Evolutionary conservation across 1,284 basidiomycete genomes (phyloP).

Genomic region (Hemileia vastatrix): DNA sequence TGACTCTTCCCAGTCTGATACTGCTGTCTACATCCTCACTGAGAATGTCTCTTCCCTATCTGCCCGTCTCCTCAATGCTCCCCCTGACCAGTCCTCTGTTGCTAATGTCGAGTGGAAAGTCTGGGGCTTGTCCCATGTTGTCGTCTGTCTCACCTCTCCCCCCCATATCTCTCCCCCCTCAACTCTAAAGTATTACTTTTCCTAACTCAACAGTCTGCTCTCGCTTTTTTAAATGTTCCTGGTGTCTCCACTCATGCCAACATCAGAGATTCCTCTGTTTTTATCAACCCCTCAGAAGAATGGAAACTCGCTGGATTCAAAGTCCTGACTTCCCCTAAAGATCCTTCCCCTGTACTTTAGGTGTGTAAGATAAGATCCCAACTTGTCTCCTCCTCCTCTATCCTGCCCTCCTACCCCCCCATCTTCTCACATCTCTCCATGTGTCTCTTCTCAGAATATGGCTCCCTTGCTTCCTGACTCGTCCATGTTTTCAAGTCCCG

Average conservation of each 20-base stretch:
- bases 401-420: too few species aligned
- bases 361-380: too few species aligned
- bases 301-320: constrained; percentile 96
- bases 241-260: constrained; percentile 70
- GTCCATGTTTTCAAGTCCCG: constrained; percentile 55
- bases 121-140: constrained; percentile 88
- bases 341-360: constrained; percentile 65
- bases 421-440: too few species aligned
- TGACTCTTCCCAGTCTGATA: constrained; percentile 80
- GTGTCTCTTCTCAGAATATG: constrained; percentile 22
- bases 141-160: constrained; percentile 52
- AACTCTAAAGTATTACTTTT: constrained; percentile 8
- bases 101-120: constrained; percentile 69
- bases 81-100: constrained; percentile 19
- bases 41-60: constrained; percentile 75
- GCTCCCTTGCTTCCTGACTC: constrained; percentile 38
- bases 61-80: constrained; percentile 54
- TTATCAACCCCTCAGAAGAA: constrained; percentile 82
- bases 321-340: constrained; percentile 67
- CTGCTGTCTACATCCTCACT: constrained; percentile 81
- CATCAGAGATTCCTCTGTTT: constrained; percentile 66
- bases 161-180: constrained; percentile 24
- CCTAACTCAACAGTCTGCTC: constrained; percentile 79
- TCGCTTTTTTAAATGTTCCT: constrained; percentile 81
- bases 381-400: too few species aligned